Conservation (phyloP, 495 filamentous ascomycete species). For the Penicillium crystallinum region DNA sequence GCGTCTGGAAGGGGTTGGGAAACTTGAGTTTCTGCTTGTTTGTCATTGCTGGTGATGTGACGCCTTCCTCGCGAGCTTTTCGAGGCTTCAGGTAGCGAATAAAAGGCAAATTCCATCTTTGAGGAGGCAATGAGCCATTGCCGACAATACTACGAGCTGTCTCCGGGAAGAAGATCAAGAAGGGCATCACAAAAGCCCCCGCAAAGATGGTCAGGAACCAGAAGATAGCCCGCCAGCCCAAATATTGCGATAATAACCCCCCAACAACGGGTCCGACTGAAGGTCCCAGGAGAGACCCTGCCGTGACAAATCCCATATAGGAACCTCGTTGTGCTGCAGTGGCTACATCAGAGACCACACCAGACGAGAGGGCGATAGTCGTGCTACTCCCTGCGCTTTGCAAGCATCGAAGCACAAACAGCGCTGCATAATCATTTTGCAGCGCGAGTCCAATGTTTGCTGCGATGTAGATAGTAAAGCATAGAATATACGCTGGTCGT, state of each 20-base stretch:
- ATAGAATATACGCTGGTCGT: conserved; percentile 43
- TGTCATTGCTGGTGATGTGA: conserved; percentile 6
- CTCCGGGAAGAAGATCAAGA: conserved; percentile 39
- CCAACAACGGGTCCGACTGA: conserved; percentile 60
- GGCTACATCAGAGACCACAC: conserved; percentile 39
- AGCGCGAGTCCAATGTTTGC: conserved; percentile 49
- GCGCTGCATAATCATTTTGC: conserved; percentile 41
- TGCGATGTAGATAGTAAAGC: conserved; percentile 41
- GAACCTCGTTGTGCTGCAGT: conserved; percentile 39
- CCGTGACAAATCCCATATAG: conserved; percentile 39
- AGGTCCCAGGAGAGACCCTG: conserved; percentile 38
- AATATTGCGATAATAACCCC: conserved; percentile 57
- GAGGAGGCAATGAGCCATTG: conserved; percentile 34
- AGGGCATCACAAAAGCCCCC: conserved; percentile 31
- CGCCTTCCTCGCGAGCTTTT: conserved; percentile 17
- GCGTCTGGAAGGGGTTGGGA: conserved; percentile 65
- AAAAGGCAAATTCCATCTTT: conserved; percentile 32
- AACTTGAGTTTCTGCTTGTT: conserved; percentile 48
- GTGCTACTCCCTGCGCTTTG: conserved; percentile 48
- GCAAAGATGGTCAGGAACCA: conserved; percentile 68
- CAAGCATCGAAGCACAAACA: conserved; percentile 45
- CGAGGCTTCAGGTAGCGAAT: conserved; percentile 27
- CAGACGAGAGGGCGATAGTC: conserved; percentile 38
- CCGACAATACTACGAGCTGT: conserved; percentile 45
- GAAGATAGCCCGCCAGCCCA: conserved; percentile 69